These are phyloP conservation scores for Debaryomyces sp. DNA, from an alignment of 1,139 yeast genomes.

Conservation along the genomic window DNA sequence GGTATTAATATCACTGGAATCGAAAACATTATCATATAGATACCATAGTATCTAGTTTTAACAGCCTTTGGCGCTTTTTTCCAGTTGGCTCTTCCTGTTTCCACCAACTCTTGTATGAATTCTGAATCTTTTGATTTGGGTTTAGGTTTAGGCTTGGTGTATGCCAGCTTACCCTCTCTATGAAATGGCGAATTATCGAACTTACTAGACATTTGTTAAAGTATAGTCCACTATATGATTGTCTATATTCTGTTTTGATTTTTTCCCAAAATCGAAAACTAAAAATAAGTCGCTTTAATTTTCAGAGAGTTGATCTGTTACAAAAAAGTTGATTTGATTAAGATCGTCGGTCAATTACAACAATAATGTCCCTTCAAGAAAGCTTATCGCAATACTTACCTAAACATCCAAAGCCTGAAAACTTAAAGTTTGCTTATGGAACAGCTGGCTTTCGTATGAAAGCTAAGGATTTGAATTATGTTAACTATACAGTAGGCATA, in stretches of 20 bases:
- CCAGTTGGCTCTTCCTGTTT: constrained; percentile 50
- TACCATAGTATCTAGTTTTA: constrained; percentile 41
- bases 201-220: constrained; percentile 13
- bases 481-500: constrained; percentile 82
- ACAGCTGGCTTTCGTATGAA: constrained; percentile 95
- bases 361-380: constrained; percentile 16
- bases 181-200: constrained; percentile 35
- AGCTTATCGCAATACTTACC: constrained; percentile 11
- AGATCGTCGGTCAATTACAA: constrained; percentile 7
- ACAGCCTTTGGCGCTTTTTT: constrained; percentile 47
- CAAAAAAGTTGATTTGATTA: constrained; percentile 11
- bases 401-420: constrained; percentile 51
- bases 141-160: constrained; percentile 13
- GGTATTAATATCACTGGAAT: constrained; percentile 42
- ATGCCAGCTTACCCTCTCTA: constrained; percentile 26
- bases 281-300: constrained; percentile 4
- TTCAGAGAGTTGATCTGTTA: not conserved
- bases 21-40: constrained; percentile 41
- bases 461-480: constrained; percentile 74
- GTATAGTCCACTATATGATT: not conserved
- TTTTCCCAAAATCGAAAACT: constrained; percentile 4
- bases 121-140: constrained; percentile 29
- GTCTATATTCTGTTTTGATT: not conserved
- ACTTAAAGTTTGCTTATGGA: constrained; percentile 66
- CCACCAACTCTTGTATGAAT: constrained; percentile 36